Conservation (phyloP, 768 basidiomycete species). For the Tricholoma terreum region DNA sequence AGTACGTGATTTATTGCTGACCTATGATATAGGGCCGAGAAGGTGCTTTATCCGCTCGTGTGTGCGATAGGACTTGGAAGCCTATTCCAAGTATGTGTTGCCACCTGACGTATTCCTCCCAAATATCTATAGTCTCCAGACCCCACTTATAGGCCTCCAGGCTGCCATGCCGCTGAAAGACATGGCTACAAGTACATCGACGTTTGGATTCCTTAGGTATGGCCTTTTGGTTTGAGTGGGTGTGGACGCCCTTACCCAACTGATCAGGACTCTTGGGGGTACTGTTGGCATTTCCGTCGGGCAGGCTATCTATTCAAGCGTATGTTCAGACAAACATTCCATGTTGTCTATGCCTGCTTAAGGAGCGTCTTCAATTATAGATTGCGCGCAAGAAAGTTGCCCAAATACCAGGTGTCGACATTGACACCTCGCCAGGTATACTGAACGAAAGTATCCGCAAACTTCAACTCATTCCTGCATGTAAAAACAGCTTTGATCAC, state of each 20-base stretch:
- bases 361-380: slow-evolving; percentile 15
- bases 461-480: slow-evolving; percentile 43
- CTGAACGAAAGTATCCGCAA: slow-evolving; percentile 45
- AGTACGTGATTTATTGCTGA: background rate
- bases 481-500: slow-evolving; percentile 13
- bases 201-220: slow-evolving; percentile 68
- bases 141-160: slow-evolving; percentile 71
- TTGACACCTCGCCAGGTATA: slow-evolving; percentile 40
- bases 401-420: slow-evolving; percentile 32
- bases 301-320: slow-evolving; percentile 65
- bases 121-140: slow-evolving; percentile 30
- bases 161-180: slow-evolving; percentile 86
- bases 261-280: slow-evolving; percentile 62
- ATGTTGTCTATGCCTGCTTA: background rate
- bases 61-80: slow-evolving; percentile 64
- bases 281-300: slow-evolving; percentile 74
- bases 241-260: background rate
- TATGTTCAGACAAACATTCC: slow-evolving; percentile 26
- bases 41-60: slow-evolving; percentile 63
- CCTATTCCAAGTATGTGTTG: slow-evolving; percentile 51
- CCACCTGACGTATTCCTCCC: background rate
- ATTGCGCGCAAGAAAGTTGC: slow-evolving; percentile 36
- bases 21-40: slow-evolving; percentile 46
- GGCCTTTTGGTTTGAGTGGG: slow-evolving; percentile 9
- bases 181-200: slow-evolving; percentile 78